A percentile compares a stretch with the other conserved stretches of the same genome.
phyloP scores from a whole-genome alignment of 2,329 filamentous ascomycete genomes.

The Hypoxylon sp. region DNA sequence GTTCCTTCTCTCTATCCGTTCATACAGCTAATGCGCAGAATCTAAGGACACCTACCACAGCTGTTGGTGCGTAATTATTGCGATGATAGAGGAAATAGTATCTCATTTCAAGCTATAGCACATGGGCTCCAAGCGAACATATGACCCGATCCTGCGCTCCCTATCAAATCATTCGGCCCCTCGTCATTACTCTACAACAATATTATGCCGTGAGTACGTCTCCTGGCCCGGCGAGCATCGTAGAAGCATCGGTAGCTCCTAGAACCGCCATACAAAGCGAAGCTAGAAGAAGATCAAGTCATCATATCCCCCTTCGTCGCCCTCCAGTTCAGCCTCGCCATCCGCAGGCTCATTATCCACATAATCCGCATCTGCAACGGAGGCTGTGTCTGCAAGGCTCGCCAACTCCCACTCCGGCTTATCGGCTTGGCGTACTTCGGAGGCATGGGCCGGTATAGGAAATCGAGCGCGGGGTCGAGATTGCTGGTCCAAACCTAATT shows the following conservation, averaged over 20 bases:
- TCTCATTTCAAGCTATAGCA: conserved; percentile 10
- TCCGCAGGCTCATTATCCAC: background rate
- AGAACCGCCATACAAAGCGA: background rate
- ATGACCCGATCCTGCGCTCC: background rate
- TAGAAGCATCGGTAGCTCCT: background rate
- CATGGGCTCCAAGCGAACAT: background rate
- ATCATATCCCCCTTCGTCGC: background rate
- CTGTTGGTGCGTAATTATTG: too few relatives aligned
- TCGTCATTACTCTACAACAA: conserved; percentile 7
- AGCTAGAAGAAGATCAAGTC: conserved; percentile 32
- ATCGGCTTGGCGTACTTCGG: conserved; percentile 20
- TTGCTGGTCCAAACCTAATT: background rate
- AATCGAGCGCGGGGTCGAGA: background rate
- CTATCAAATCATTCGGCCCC: background rate
- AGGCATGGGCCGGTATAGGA: background rate
- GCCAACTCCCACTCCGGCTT: conserved; percentile 45
- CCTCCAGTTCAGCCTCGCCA: background rate
- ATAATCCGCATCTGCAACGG: background rate
- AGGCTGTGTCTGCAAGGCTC: conserved; percentile 14
- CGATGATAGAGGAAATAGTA: background rate
- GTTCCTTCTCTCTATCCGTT: too few relatives aligned
- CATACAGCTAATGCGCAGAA: too few relatives aligned
- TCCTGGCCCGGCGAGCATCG: background rate
- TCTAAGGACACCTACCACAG: too few relatives aligned
- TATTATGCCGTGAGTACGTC: background rate